Percentiles rank a stretch among this genome's conserved stretches.
Conservation (phyloP, 345 rosid genomes). For the Rubroshorea leprosula region DNA sequence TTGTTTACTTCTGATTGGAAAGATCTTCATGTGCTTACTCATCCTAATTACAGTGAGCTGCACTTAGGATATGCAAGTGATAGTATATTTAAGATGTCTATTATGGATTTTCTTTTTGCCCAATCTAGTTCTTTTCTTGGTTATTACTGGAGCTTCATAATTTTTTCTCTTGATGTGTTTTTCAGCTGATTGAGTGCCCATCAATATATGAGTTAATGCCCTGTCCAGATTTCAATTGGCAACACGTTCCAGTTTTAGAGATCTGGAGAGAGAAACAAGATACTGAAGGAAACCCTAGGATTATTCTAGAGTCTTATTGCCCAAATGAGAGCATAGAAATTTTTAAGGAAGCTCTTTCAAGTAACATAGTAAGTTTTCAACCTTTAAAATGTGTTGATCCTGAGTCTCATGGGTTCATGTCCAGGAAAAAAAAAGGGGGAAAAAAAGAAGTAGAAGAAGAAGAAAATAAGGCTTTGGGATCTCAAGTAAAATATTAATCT, state of each 20-base stretch:
- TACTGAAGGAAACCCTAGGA: constrained; percentile 30
- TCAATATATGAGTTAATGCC: constrained; percentile 83
- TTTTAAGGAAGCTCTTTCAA: constrained; percentile 59
- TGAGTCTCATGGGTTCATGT: neutral
- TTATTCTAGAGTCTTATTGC: constrained; percentile 63
- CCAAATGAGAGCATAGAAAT: constrained; percentile 52
- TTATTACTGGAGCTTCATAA: constrained; percentile 1
- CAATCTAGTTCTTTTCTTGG: too few species aligned
- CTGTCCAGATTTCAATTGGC: constrained; percentile 63
- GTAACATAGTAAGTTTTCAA: constrained; percentile 52
- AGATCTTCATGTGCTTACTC: neutral
- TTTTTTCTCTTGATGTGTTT: constrained; percentile 3
- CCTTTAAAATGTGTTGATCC: neutral
- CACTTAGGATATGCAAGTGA: too few species aligned
- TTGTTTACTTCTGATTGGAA: neutral
- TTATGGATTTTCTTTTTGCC: too few species aligned
- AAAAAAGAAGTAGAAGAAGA: too few species aligned
- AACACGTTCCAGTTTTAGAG: constrained; percentile 57
- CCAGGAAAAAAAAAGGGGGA: neutral
- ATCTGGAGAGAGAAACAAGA: constrained; percentile 65
- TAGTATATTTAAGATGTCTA: neutral
- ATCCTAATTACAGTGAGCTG: too few species aligned
- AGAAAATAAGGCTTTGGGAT: neutral
- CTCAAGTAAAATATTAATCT: neutral
- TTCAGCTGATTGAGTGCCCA: constrained; percentile 89